Base-by-base conservation (phyloP, 768 basidiomycete genomes). In the Lepiota brunneoincarnata region DNA sequence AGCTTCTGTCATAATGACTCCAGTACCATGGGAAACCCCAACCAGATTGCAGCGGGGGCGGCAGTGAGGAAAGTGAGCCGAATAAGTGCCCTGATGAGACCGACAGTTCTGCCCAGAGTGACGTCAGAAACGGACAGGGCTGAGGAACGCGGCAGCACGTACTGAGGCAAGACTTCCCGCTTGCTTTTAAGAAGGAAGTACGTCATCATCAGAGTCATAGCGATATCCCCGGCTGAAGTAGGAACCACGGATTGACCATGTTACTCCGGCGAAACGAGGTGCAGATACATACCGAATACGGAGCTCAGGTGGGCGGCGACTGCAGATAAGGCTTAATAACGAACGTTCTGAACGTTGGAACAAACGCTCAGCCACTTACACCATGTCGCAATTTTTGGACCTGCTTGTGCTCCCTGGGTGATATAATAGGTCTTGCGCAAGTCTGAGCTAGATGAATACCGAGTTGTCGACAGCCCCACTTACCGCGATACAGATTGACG, bases 21-120 rank as follows among this genome's bases (percentile, higher is more conserved):
- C 21, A 46, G 36, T 18, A 24, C 6, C 31, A 31, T 20, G 2
- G 3, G 9, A 34, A 12, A 41, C 61, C n/a, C 50, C n/a, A n/a
- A 71, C 69, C 70, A 72, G 24, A 72, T 12, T 15, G 68, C 62
- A 38, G 71, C 69, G 11, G 71, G 69, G 23, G 67, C 64, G 1
- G 67, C 63, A 6, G 67, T 66, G 44, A 65, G 61, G 40, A 69
- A 70, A 1, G 69, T 69, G 12, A 72, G 61, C 9, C 65, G 64
- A 5, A 69, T 56, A 17, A 72, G 63, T 2, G 68, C 56, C 17
- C 43, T 61, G 54, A 72, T 63, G 24, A 68, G 44, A 21, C 67
- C 64, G 12, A 64, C 59, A 5, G 68, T 67, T 44, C 67, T 65
- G 26, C 38, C 21, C 2, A 18, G 44, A 37, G n/a, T 31, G 11